These are phyloP conservation scores for Colletotrichum viniferum DNA, from an alignment of 2,329 filamentous ascomycete species.

Conservation along the genomic window DNA sequence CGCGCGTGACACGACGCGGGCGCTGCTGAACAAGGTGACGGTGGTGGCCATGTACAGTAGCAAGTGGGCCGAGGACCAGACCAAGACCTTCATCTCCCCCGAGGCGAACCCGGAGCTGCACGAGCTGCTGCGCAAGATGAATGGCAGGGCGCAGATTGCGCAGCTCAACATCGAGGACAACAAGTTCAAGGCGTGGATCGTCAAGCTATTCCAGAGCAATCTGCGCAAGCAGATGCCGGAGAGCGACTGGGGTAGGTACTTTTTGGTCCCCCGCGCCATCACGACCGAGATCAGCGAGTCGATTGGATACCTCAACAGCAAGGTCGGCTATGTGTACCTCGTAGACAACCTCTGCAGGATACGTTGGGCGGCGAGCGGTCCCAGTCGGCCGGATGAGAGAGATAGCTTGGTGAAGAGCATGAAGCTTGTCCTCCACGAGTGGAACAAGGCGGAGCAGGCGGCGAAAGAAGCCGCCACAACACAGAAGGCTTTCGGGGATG, in stretches of 20 bases:
- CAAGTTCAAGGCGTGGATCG: conserved; percentile 64
- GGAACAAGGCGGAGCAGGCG: conserved; percentile 44
- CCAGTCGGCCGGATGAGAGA: conserved; percentile 68
- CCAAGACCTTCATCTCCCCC: conserved; percentile 70
- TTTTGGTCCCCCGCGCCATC: conserved; percentile 62
- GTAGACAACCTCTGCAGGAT: conserved; percentile 88
- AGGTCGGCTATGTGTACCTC: conserved; percentile 93
- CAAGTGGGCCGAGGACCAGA: conserved; percentile 85
- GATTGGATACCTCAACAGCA: conserved; percentile 80
- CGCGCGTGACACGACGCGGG: conserved; percentile 73
- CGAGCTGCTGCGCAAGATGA: conserved; percentile 58
- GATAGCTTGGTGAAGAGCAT: conserved; percentile 70
- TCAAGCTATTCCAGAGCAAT: conserved; percentile 60
- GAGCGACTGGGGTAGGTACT: conserved; percentile 64
- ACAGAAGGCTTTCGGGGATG: neutral
- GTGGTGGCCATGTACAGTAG: conserved; percentile 84
- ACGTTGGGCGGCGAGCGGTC: conserved; percentile 88
- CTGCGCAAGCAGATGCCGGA: conserved; percentile 54
- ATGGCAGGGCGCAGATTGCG: conserved; percentile 69
- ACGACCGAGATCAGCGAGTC: conserved; percentile 66
- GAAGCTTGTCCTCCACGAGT: conserved; percentile 65
- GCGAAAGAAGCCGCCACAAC: conserved; percentile 1
- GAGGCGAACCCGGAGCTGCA: conserved; percentile 73
- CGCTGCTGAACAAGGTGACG: conserved; percentile 74
- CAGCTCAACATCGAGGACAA: conserved; percentile 91